Evolutionary conservation across 306 rosid species (phyloP).

Genomic region (Cicer bijugum): DNA sequence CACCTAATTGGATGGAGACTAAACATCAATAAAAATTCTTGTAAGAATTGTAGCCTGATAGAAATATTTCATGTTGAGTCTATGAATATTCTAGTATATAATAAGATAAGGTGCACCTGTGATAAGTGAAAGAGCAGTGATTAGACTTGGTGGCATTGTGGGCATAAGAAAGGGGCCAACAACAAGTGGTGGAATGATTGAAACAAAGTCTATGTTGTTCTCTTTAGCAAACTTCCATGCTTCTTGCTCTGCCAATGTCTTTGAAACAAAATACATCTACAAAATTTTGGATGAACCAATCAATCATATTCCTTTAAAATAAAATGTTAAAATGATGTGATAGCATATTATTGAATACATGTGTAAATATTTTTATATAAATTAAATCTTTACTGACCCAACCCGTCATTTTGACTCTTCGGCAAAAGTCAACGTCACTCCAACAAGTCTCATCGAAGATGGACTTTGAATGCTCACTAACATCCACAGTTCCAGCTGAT

Average conservation of each 20-base stretch:
- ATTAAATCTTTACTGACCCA: conserved; percentile 54
- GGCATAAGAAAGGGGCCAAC: conserved; percentile 70
- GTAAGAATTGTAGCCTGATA: too few relatives aligned
- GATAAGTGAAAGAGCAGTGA: conserved; percentile 67
- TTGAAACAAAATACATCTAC: conserved; percentile 82
- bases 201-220: conserved; percentile 58
- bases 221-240: conserved; percentile 77
- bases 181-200: conserved; percentile 70
- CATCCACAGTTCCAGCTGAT: conserved; percentile 68
- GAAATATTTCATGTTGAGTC: neutral
- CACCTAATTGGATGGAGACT: too few relatives aligned
- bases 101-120: conserved; percentile 40
- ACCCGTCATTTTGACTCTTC: conserved; percentile 63
- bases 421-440: conserved; percentile 70
- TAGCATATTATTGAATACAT: too few relatives aligned
- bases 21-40: too few relatives aligned
- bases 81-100: too few relatives aligned
- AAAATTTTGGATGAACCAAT: neutral
- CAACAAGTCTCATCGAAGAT: conserved; percentile 60
- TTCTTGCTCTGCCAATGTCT: conserved; percentile 76
- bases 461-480: conserved; percentile 44
- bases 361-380: too few relatives aligned
- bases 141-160: conserved; percentile 76
- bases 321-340: too few relatives aligned
- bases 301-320: too few relatives aligned